Conservation (phyloP, 2,329 filamentous ascomycete species). For the Zasmidium angulare region DNA sequence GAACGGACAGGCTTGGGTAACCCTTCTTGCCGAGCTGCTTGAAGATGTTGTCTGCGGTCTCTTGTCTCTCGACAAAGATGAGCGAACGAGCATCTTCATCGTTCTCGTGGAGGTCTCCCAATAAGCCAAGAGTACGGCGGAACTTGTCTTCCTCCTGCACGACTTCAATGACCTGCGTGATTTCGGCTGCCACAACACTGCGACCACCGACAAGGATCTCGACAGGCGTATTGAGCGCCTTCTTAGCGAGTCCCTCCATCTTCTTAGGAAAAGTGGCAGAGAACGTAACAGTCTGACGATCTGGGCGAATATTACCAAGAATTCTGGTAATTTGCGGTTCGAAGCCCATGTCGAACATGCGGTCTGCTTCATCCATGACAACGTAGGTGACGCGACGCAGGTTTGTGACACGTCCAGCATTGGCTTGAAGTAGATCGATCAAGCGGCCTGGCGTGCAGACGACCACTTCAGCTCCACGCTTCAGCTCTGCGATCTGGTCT, state of each 20-base stretch:
- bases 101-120: slow-evolving; percentile 80
- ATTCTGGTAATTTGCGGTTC: slow-evolving; percentile 98
- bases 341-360: slow-evolving; percentile 99
- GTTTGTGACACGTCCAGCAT: slow-evolving; percentile 91
- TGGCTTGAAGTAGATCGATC: slow-evolving; percentile 91
- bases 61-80: slow-evolving; percentile 53
- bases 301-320: slow-evolving; percentile 83
- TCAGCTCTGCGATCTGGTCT: slow-evolving; percentile 94
- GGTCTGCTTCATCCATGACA: slow-evolving; percentile 93
- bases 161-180: slow-evolving; percentile 90
- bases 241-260: slow-evolving; percentile 87
- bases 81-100: slow-evolving; percentile 89
- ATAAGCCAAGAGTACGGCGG: slow-evolving; percentile 74
- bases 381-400: slow-evolving; percentile 86
- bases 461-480: slow-evolving; percentile 90
- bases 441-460: slow-evolving; percentile 93
- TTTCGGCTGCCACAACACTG: slow-evolving; percentile 67
- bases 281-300: slow-evolving; percentile 91
- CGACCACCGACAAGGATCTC: slow-evolving; percentile 91
- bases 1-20: slow-evolving; percentile 89
- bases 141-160: slow-evolving; percentile 82
- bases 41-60: slow-evolving; percentile 46
- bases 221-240: slow-evolving; percentile 79
- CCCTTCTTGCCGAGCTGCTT: slow-evolving; percentile 79
- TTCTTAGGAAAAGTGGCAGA: slow-evolving; percentile 94